phyloP scores from a whole-genome alignment of 1,284 basidiomycete genomes.

The Somion occarium region DNA sequence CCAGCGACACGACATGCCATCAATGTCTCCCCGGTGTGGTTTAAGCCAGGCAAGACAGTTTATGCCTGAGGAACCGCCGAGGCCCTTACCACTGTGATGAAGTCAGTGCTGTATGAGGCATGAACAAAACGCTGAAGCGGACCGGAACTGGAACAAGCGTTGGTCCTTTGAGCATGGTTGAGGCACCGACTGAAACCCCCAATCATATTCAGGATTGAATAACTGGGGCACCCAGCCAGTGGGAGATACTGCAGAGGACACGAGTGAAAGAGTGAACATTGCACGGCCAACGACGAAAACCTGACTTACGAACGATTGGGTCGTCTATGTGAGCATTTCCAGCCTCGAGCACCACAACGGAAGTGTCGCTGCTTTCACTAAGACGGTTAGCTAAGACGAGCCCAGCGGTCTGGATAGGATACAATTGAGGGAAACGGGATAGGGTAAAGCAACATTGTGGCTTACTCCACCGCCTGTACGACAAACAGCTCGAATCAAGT shows the following conservation, averaged over 20 bases:
- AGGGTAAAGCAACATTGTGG: too few relatives aligned
- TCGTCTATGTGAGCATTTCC: background rate
- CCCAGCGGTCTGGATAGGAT: background rate
- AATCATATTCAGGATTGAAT: background rate
- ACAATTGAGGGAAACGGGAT: background rate
- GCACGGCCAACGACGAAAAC: background rate
- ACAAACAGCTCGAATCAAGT: too few relatives aligned
- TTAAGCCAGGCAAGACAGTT: background rate
- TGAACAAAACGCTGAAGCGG: background rate
- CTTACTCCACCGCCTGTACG: slow-evolving; percentile 1
- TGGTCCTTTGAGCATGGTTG: background rate
- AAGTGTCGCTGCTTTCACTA: background rate
- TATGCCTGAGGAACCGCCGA: background rate
- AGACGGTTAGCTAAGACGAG: background rate
- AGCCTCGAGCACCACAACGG: background rate
- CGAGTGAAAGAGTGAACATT: too few relatives aligned
- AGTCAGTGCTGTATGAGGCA: background rate
- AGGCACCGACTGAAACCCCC: background rate
- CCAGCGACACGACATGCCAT: background rate
- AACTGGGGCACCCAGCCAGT: background rate
- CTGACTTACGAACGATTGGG: background rate
- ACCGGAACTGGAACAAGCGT: background rate
- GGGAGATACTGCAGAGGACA: background rate
- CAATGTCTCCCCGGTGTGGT: background rate
- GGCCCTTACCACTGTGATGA: background rate